Evolutionary conservation across 2,329 filamentous ascomycete species (phyloP).

Genomic region (Byssothecium circinans): DNA sequence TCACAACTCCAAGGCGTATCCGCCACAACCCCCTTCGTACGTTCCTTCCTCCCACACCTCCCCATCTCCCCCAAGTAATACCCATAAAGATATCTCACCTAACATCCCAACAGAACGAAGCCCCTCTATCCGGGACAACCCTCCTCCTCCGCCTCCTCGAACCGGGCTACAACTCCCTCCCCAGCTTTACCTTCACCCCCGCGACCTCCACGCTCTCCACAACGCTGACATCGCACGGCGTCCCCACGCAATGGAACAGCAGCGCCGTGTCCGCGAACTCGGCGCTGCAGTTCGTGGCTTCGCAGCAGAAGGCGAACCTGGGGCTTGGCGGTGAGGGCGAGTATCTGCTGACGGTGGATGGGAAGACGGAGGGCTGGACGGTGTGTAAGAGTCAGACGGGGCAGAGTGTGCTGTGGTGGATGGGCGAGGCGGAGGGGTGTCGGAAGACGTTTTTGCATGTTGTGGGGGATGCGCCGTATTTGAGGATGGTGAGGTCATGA

Average conservation of each 20-base stretch:
- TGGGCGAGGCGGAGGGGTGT: slow-evolving; percentile 40
- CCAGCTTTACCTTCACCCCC: slow-evolving; percentile 41
- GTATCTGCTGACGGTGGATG: slow-evolving; percentile 43
- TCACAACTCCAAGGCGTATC: slow-evolving; percentile 39
- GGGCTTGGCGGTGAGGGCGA: slow-evolving; percentile 32
- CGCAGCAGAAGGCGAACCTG: slow-evolving; percentile 36
- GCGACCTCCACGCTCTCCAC: slow-evolving; percentile 38
- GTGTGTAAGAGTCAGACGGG: slow-evolving; percentile 40
- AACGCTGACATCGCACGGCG: slow-evolving; percentile 29
- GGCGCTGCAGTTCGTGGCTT: slow-evolving; percentile 39
- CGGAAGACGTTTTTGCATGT: slow-evolving; percentile 44
- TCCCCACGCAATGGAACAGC: slow-evolving; percentile 35
- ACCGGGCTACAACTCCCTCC: slow-evolving; percentile 44
- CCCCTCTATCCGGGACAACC: slow-evolving; percentile 37
- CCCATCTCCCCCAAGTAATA: neutral
- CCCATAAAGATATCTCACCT: neutral
- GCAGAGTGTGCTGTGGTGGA: slow-evolving; percentile 43
- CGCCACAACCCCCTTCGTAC: slow-evolving; percentile 43
- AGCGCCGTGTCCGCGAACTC: slow-evolving; percentile 27
- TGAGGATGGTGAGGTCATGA: neutral
- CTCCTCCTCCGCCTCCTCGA: slow-evolving; percentile 44
- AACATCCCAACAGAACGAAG: slow-evolving; percentile 22
- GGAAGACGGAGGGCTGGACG: slow-evolving; percentile 42
- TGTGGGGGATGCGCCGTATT: slow-evolving; percentile 41
- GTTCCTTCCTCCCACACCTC: neutral